These are phyloP conservation scores for Fusarium sp. DNA, from an alignment of 2,329 filamentous ascomycete species.

Conservation along the genomic window DNA sequence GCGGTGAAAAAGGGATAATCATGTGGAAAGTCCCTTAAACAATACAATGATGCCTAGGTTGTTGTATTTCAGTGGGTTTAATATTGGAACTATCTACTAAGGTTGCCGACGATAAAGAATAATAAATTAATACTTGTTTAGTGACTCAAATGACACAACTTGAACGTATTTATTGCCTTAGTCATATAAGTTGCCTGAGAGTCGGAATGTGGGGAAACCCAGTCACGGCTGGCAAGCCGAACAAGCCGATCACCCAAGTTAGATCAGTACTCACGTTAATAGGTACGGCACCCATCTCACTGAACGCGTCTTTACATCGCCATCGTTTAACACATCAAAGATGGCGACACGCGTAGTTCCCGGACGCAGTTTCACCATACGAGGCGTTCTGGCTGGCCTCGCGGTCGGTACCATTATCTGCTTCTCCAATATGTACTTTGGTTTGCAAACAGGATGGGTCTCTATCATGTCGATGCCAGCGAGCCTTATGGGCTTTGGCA, in stretches of 20 bases:
- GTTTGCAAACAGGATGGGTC: conserved; percentile 82
- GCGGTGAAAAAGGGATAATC: neutral
- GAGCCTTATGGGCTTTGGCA: conserved; percentile 91
- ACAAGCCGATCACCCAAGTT: neutral
- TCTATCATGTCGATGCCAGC: conserved; percentile 97
- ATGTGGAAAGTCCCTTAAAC: neutral
- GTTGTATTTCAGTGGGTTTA: neutral
- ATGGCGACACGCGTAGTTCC: conserved; percentile 49
- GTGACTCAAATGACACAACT: neutral
- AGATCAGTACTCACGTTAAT: neutral
- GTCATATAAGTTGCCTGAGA: neutral
- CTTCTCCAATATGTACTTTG: conserved; percentile 99
- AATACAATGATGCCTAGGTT: neutral
- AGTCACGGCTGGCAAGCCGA: conserved; percentile 3
- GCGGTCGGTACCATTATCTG: conserved; percentile 90
- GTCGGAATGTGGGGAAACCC: conserved; percentile 14
- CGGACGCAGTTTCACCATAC: conserved; percentile 82
- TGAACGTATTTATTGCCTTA: neutral
- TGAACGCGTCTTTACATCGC: conserved; percentile 6
- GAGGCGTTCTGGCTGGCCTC: conserved; percentile 83
- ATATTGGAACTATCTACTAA: neutral
- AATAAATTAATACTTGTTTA: neutral
- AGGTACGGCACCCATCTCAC: neutral
- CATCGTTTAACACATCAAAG: conserved; percentile 8
- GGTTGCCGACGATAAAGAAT: neutral